Evolutionary conservation across 345 rosid genomes (phyloP).

Genomic region (Murraya koenigii): DNA sequence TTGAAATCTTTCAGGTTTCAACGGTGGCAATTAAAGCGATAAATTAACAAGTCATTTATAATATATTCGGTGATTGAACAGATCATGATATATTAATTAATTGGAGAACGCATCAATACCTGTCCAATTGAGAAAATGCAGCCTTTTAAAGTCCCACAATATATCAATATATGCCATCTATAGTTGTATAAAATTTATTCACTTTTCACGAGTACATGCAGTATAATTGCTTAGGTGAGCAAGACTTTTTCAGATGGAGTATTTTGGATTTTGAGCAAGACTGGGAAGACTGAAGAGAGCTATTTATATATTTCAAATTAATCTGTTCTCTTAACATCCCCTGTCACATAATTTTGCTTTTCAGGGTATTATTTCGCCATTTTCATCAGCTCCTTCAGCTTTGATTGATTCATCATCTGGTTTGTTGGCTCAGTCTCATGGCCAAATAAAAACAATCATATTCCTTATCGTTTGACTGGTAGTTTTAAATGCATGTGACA

Average conservation of each 20-base stretch:
- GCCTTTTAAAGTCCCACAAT: background rate
- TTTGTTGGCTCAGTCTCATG: background rate
- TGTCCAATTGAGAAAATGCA: background rate
- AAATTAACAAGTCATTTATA: background rate
- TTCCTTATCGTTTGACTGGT: conserved; percentile 3
- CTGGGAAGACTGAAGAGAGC: too few relatives aligned
- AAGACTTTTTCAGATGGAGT: background rate
- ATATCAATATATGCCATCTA: background rate
- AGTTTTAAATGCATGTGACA: too few relatives aligned
- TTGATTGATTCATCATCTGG: background rate
- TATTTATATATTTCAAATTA: too few relatives aligned
- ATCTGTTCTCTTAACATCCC: too few relatives aligned
- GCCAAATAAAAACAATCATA: conserved; percentile 1
- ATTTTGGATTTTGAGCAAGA: background rate
- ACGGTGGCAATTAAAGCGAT: too few relatives aligned
- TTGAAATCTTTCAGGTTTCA: background rate
- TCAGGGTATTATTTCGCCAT: background rate
- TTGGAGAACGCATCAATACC: background rate
- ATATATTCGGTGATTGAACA: background rate
- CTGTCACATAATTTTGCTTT: background rate
- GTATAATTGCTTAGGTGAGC: background rate
- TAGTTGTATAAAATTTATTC: too few relatives aligned
- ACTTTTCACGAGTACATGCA: background rate
- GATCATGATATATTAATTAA: background rate
- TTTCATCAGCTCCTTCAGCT: background rate